Conservation (phyloP, 768 basidiomycete species). For the Mrakia gelida region DNA sequence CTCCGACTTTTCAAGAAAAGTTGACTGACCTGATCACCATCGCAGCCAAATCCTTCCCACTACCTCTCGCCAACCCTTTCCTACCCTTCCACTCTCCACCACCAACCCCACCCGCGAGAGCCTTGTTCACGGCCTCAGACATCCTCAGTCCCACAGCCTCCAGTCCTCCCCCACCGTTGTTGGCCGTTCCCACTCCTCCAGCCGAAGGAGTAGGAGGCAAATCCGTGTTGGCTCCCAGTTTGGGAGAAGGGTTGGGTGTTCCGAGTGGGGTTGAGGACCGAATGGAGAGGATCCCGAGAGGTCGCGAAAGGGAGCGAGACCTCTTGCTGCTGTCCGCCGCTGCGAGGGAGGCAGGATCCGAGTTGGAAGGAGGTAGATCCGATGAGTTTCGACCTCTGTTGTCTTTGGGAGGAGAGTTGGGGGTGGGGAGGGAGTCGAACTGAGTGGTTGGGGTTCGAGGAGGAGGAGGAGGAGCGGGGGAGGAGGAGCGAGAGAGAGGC, state of each 20-base stretch:
- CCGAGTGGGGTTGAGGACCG: slow-evolving; percentile 12
- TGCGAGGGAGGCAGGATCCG: not conserved
- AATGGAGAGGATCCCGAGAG: slow-evolving; percentile 22
- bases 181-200: not conserved
- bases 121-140: slow-evolving; percentile 25
- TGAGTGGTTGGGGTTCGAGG: slow-evolving; percentile 1
- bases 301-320: slow-evolving; percentile 29
- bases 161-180: slow-evolving; percentile 14
- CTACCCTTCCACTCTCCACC: slow-evolving; percentile 30
- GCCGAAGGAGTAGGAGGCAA: slow-evolving; percentile 8
- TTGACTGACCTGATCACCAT: slow-evolving; percentile 14
- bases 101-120: slow-evolving; percentile 8
- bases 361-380: slow-evolving; percentile 19
- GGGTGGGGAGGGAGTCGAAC: not conserved
- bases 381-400: slow-evolving; percentile 10
- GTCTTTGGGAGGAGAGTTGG: slow-evolving; percentile 24
- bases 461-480: slow-evolving; percentile 20
- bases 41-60: slow-evolving; percentile 11
- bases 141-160: slow-evolving; percentile 29
- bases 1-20: too few species aligned
- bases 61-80: slow-evolving; percentile 23
- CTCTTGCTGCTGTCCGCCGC: slow-evolving; percentile 15
- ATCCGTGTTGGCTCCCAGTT: slow-evolving; percentile 9
- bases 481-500: slow-evolving; percentile 30
- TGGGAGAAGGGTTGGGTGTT: slow-evolving; percentile 26